Evolutionary conservation across 257 asterid genomes (phyloP).

Genomic region (Solanum lycopersicoides): DNA sequence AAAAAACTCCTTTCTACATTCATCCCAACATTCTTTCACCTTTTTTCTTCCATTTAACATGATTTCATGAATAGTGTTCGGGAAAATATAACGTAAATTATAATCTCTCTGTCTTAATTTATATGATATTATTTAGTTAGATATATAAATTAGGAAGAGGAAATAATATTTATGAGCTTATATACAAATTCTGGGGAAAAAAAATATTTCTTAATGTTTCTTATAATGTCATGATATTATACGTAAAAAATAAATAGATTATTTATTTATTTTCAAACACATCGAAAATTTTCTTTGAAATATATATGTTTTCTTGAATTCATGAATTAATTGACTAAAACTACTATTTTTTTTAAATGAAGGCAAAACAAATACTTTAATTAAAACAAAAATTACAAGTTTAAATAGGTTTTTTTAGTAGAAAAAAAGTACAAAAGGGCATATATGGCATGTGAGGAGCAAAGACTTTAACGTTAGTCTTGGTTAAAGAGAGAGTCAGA

Average conservation of each 20-base stretch:
- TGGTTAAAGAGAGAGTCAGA: constrained; percentile 9
- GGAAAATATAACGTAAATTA: not conserved
- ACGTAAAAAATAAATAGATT: not conserved
- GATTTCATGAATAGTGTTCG: not conserved
- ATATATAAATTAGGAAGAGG: too few relatives aligned
- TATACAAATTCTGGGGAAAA: too few relatives aligned
- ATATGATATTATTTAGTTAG: not conserved
- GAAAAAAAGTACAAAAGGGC: not conserved
- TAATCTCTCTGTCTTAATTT: rapidly evolving
- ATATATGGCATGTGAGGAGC: constrained; percentile 18
- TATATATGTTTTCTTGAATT: not conserved
- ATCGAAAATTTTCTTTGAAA: not conserved
- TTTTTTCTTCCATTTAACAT: not conserved
- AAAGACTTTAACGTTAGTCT: constrained; percentile 1
- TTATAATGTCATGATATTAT: too few relatives aligned
- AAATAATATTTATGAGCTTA: not conserved
- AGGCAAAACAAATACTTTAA: too few relatives aligned
- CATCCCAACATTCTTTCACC: not conserved
- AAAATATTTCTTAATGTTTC: too few relatives aligned
- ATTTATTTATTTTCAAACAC: not conserved
- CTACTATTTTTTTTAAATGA: too few relatives aligned
- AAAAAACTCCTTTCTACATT: not conserved
- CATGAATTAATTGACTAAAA: not conserved
- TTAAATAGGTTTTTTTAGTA: not conserved
- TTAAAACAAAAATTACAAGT: too few relatives aligned